Percentiles rank a stretch among this genome's conserved stretches.
These are phyloP conservation scores for Claviceps fusiformis DNA, from an alignment of 2,329 filamentous ascomycete species.

Conservation along the genomic window DNA sequence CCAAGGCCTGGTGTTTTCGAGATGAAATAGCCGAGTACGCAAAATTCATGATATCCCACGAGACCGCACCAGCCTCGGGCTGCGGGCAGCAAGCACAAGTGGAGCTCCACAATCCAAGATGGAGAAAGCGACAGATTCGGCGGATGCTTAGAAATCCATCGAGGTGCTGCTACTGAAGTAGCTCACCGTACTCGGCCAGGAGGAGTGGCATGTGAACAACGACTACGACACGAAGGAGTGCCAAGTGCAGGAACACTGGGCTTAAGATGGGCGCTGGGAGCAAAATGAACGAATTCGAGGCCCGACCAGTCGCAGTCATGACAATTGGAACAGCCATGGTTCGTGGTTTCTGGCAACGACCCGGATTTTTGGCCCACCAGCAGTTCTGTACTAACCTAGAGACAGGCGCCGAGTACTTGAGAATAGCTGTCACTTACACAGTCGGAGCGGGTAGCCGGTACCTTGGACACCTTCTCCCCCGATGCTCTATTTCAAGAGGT, in stretches of 20 bases:
- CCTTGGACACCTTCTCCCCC: no score
- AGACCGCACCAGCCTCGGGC: neutral
- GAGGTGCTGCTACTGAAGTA: neutral
- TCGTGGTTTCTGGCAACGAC: no score
- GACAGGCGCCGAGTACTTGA: no score
- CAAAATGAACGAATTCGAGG: neutral
- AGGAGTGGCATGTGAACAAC: neutral
- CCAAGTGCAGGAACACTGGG: no score
- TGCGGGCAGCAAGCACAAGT: neutral
- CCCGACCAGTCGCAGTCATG: no score
- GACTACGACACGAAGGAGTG: neutral
- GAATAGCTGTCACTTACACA: no score
- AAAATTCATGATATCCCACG: neutral
- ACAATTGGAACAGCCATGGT: no score
- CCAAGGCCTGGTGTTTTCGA: neutral
- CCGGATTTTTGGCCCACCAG: no score
- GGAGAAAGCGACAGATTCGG: slow-evolving; percentile 2
- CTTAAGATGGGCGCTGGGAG: neutral
- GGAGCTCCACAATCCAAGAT: slow-evolving; percentile 5
- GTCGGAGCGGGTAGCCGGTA: no score
- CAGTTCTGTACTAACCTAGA: no score
- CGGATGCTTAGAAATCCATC: slow-evolving; percentile 8
- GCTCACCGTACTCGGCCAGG: neutral
- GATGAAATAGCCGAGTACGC: neutral
- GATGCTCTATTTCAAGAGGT: no score